Evolutionary conservation across 805 yeast species (phyloP), one percentile per base, ranked within the genome.

Genomic region (Huiozyma sinensis): DNA sequence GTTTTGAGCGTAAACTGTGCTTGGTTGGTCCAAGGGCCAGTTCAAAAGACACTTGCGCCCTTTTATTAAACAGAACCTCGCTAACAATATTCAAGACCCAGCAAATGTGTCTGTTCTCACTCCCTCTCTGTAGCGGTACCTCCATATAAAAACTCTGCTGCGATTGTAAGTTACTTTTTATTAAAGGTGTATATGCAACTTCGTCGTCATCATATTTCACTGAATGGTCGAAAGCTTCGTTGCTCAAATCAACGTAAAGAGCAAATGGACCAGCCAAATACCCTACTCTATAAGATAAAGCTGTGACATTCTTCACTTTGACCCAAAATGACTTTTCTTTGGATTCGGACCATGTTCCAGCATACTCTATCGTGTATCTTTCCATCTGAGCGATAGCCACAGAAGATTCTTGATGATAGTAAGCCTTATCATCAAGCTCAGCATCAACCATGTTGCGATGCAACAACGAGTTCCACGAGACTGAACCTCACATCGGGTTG

Each of bases 61-160:
- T 67, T 24, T 76, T 69, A 41, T 78, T 78, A 63, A 84, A 84
- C 11, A 84, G 55, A 50, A 79, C 78, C 53, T 83, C 92, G 37
- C 85, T 77, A 2, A 77, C 66, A 6, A 84, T 75, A 58, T 84
- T 90, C 3, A 83, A 75, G 1, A 73, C 61, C 94, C 94, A 84
- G 24, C 24, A 17, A 17, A 17, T 17, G 24, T 4, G 24, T 17
- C 24, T 17, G 33, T 9, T 9, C 6, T 68, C 69, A 52, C 81
- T 77, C 27, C 66, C 60, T 6, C 76, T 75, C 34, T 80, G 61
- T 4, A 77, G 77, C 56, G 81, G 86, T 52, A 83, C 64, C 49
- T 81, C 83, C 3, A 76, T 75, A 31, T 65, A 63, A 45, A 83
- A 72, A n/a, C 75, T 66, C 53, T 79, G 84, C 6, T 84, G 84